Base-by-base conservation (phyloP, 306 rosid species). In the Cucumis hystrix region DNA sequence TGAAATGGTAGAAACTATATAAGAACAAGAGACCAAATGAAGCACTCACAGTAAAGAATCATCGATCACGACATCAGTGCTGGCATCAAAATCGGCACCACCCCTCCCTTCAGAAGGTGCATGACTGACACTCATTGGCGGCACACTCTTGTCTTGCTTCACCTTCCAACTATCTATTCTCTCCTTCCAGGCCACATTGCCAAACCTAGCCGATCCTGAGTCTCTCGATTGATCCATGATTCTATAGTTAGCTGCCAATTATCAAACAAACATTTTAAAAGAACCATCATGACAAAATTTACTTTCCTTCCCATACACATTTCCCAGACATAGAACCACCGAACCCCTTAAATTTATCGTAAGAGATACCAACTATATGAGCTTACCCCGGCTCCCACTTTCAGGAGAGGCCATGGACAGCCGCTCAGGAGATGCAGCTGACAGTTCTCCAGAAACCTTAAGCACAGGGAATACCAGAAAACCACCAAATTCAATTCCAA, bases 101-200 rank as follows among this genome's bases (percentile, higher is more conserved):
- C 98, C 99, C 85, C 99, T 87, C 41, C 81, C 81, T 84, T 96
- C 99, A 57, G 98, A 96, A 78, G 92, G 77, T 37, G 98, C 96
- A 79, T 91, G 98, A 77, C 97, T 91, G 13, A 92, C 88, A 87
- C 99, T 92, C 98, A 91, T 91, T 39, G 97, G 96, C 71, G 78
- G 87, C 64, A 75, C 87, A 81, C 90, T 92, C 88, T 91, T 96
- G 57, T 96, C 97, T 80, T 96, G 97, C 87, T 89, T 96, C 97
- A 96, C 90, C 89, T 92, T 96, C 99, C 98, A 96, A 66, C 99
- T 97, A 88, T 96, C 99, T 67, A 96, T 96, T 85, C 98, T 96
- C 91, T 96, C 98, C 84, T 91, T 96, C 99, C 99, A 96, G 28
- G 99, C 99, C 30, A 96, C 99, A 83, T 89, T 91, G 43, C 98